Evolutionary conservation across 116 monocot genomes (phyloP).

Genomic region (Posidonia oceanica): DNA sequence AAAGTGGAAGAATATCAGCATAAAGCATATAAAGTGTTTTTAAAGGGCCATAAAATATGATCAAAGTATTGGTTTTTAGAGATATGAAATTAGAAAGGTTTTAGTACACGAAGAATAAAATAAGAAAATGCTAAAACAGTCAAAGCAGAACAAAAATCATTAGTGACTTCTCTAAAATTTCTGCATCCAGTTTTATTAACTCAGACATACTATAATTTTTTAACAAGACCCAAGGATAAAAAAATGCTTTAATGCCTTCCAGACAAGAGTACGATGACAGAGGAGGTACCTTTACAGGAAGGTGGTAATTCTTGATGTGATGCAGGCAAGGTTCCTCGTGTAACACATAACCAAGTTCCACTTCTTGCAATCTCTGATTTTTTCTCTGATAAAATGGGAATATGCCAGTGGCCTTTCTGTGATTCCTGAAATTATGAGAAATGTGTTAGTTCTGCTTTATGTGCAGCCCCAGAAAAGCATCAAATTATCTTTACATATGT

Average conservation of each 20-base stretch:
- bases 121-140: too few species aligned
- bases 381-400: conserved; percentile 14
- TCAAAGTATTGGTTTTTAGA: not conserved
- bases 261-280: not conserved
- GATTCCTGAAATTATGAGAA: conserved; percentile 14
- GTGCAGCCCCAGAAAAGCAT: too few species aligned
- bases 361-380: conserved; percentile 1
- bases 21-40: too few species aligned
- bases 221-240: too few species aligned
- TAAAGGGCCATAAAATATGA: not conserved
- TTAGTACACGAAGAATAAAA: not conserved
- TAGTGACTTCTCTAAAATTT: too few species aligned
- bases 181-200: too few species aligned
- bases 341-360: conserved; percentile 18
- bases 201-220: too few species aligned
- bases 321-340: not conserved
- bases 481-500: too few species aligned
- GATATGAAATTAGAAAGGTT: not conserved
- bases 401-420: conserved; percentile 16
- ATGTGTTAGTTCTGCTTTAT: too few species aligned
- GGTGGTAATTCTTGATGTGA: not conserved
- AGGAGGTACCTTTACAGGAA: not conserved
- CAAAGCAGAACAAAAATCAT: too few species aligned
- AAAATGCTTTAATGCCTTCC: too few species aligned
- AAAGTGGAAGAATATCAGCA: too few species aligned